Evolutionary conservation across 768 basidiomycete species (phyloP).

Genomic region (Polyporus arcularius): DNA sequence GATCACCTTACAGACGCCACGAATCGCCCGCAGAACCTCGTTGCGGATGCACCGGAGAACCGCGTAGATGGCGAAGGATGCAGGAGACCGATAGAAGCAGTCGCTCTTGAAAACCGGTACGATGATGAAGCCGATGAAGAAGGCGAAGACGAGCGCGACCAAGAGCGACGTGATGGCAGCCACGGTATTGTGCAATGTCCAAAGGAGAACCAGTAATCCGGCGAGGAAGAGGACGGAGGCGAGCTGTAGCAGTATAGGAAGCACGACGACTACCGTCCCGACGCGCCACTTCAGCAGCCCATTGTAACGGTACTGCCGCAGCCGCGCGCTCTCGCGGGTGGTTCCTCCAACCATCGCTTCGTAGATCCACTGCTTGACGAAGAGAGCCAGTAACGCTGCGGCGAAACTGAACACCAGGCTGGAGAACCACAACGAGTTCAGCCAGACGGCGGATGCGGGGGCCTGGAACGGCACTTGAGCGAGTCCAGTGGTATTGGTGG

Average conservation of each 20-base stretch:
- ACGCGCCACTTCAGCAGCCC: constrained; percentile 24
- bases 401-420: constrained; percentile 26
- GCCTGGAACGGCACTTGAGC: background rate
- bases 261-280: constrained; percentile 2
- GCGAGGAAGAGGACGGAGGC: constrained; percentile 19
- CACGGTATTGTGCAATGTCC: constrained; percentile 13
- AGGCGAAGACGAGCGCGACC: too few relatives aligned
- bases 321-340: constrained; percentile 16
- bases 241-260: constrained; percentile 18
- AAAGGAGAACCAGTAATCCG: constrained; percentile 23
- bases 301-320: constrained; percentile 23
- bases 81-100: too few relatives aligned
- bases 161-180: background rate
- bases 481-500: background rate
- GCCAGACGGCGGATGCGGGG: background rate
- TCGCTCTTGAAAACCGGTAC: too few relatives aligned
- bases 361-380: constrained; percentile 31
- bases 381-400: constrained; percentile 20
- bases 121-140: too few relatives aligned
- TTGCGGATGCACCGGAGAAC: too few relatives aligned
- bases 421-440: constrained; percentile 24
- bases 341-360: constrained; percentile 14
- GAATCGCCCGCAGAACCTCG: too few relatives aligned
- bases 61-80: too few relatives aligned
- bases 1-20: too few relatives aligned